Base-by-base conservation (phyloP, 2,329 filamentous ascomycete genomes). In the Truncatella angustata region DNA sequence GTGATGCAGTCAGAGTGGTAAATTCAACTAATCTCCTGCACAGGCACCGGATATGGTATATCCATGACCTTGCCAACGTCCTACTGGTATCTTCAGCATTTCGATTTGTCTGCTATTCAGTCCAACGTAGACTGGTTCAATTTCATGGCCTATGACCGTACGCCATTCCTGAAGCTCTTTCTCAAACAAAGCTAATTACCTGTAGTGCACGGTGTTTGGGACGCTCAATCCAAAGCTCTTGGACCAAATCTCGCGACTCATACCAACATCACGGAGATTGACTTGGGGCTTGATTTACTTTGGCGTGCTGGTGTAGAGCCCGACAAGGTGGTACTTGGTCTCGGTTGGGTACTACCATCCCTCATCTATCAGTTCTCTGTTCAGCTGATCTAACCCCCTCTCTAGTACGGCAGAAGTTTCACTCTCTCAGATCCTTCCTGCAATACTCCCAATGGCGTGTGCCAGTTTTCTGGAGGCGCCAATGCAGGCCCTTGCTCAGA, bases 121-220 rank as follows among this genome's bases (percentile, higher is more conserved):
- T 28, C 16, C 9, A 24, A 16, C 37, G 60, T 68, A 5, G 62
- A 70, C 46, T 67, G 58, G 52, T 61, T 72, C 51, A 73, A 69
- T 44, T 28, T 73, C 9, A 67, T 73, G 58, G 59, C 63, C 1
- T 74, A 73, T 51, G 70, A 73, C 54, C n/a, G n/a, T n/a, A n/a
- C n/a, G n/a, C n/a, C n/a, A n/a, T n/a, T n/a, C n/a, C n/a, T n/a
- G n/a, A n/a, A n/a, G n/a, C n/a, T n/a, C n/a, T n/a, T n/a, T n/a
- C n/a, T n/a, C n/a, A n/a, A n/a, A n/a, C n/a, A n/a, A n/a, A n/a
- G n/a, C n/a, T n/a, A n/a, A n/a, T n/a, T n/a, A n/a, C n/a, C n/a
- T n/a, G n/a, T n/a, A n/a, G 46, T 74, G 1, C 69, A 74, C 51
- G 71, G 70, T 2, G 42, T 56, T 2, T 72, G 68, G 67, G 68